Evolutionary conservation across 371 early-diverging fungal genomes (phyloP).

Genomic region (Umbelopsis sp.): DNA sequence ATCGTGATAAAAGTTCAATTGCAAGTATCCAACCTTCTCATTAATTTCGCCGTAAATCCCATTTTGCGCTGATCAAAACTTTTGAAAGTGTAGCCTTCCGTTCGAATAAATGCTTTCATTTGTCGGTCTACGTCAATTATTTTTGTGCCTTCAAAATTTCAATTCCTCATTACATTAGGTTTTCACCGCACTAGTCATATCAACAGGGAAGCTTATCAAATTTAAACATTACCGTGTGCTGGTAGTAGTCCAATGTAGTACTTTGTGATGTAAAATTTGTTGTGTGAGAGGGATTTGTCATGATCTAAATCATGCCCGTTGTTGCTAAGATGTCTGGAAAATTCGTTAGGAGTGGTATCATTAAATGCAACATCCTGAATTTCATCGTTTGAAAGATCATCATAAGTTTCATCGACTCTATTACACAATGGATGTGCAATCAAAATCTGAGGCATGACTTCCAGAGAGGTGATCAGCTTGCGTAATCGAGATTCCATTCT

Average conservation of each 20-base stretch:
- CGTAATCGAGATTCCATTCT: conserved; percentile 92
- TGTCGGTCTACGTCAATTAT: not conserved
- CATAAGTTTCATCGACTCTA: conserved; percentile 65
- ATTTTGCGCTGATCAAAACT: not conserved
- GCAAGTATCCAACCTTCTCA: conserved; percentile 1
- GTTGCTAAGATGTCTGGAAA: not conserved
- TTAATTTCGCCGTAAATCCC: conserved; percentile 1
- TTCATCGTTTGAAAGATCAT: not conserved
- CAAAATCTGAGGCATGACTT: conserved; percentile 69
- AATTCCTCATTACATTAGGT: no score
- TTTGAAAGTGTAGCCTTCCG: not conserved
- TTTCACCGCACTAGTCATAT: no score
- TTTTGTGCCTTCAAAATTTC: not conserved
- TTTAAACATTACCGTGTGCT: not conserved
- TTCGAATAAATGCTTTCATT: not conserved
- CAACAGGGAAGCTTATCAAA: no score
- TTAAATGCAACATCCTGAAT: conserved; percentile 6
- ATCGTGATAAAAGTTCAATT: not conserved
- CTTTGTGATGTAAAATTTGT: not conserved
- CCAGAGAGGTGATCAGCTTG: conserved; percentile 82
- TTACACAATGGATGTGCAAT: conserved; percentile 90
- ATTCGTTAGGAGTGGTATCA: conserved; percentile 4
- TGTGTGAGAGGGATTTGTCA: not conserved
- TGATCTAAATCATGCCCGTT: not conserved
- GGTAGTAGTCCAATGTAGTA: not conserved